Base-by-base conservation (phyloP, 192 early-diverging fungal genomes). In the Mortierella alpina region DNA sequence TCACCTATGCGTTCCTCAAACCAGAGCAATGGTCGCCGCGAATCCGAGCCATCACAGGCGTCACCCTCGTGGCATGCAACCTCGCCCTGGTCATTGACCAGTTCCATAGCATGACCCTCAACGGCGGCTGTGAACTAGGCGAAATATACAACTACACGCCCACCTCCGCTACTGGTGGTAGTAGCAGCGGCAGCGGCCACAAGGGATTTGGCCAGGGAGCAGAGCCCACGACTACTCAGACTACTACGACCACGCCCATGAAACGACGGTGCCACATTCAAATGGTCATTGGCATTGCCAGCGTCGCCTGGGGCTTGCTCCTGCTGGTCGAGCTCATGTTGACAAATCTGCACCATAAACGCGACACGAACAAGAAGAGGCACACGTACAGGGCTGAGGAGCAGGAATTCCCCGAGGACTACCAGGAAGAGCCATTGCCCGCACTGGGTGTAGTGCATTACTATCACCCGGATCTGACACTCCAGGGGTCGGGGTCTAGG, bases 241-340 rank as follows among this genome's bases (percentile, higher is more conserved):
- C 31, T 1, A 31, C 31, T 31, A 31, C 31, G 31, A 31, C 31
- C 31, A 31, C 31, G 8, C 39, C 63, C 13, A 11, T 53, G 7
- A 65, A 47, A 40, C 63, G 49, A 7, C 18, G 59, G 41, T 70
- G 68, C 42, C 14, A 40, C 7, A 70, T 70, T 50, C 68, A 70
- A n/a, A 60, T 70, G 50, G 42, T 62, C 13, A 12, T 70, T 18
- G 49, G 49, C 1, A 45, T 31, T 7, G 10, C 61, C 18, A 47
- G 68, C 45, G 15, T 70, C 11, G 4, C 4, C n/a, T 70, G 68
- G 68, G 48, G 59, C 10, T 48, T 54, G 1, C 40, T 60, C 5
- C 23, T 70, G 20, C 18, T 11, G 5, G 49, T 51, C 17, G 68
- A 70, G 13, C 59, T 70, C n/a, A 23, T 61, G 12, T 13, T 54